Percentiles rank a stretch among this genome's conserved stretches.
Evolutionary conservation across 495 filamentous ascomycete species (phyloP).

Genomic region (Penicillium coffeae): DNA sequence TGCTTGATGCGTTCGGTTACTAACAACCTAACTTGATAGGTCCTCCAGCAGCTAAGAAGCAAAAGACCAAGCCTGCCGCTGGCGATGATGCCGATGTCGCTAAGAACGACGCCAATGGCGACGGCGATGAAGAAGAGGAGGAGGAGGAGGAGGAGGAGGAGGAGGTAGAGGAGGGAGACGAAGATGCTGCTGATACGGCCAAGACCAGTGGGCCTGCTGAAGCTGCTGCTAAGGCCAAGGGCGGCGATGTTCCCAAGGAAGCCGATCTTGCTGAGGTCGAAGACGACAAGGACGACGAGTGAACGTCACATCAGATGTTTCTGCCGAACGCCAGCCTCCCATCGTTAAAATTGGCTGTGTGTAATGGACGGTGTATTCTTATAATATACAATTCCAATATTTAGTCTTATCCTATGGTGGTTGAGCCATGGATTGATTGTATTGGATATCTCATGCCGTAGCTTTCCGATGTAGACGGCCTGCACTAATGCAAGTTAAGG

Average conservation of each 20-base stretch:
- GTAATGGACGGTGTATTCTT: neutral
- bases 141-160: conserved; percentile 30
- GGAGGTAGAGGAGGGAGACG: conserved; percentile 29
- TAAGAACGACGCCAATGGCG: conserved; percentile 30
- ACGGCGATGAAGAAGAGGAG: conserved; percentile 29
- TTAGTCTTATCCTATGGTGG: neutral
- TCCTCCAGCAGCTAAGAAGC: conserved; percentile 38
- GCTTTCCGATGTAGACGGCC: neutral
- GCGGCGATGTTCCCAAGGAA: conserved; percentile 44
- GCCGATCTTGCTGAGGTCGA: conserved; percentile 41
- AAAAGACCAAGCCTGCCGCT: conserved; percentile 13
- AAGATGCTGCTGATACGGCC: conserved; percentile 29
- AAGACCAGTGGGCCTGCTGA: conserved; percentile 41
- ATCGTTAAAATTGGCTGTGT: conserved; percentile 4
- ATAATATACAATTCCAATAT: neutral
- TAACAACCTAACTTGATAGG: conserved; percentile 17
- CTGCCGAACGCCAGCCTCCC: neutral
- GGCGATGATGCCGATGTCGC: conserved; percentile 29
- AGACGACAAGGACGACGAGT: conserved; percentile 22
- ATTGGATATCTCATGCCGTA: neutral
- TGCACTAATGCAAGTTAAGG: neutral
- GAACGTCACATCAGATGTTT: no score
- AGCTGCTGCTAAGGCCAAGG: conserved; percentile 42
- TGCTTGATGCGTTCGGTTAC: neutral
- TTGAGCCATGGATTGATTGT: neutral